These are phyloP conservation scores for Piromyces finnis DNA, from an alignment of 192 early-diverging fungal species.

Conservation along the genomic window DNA sequence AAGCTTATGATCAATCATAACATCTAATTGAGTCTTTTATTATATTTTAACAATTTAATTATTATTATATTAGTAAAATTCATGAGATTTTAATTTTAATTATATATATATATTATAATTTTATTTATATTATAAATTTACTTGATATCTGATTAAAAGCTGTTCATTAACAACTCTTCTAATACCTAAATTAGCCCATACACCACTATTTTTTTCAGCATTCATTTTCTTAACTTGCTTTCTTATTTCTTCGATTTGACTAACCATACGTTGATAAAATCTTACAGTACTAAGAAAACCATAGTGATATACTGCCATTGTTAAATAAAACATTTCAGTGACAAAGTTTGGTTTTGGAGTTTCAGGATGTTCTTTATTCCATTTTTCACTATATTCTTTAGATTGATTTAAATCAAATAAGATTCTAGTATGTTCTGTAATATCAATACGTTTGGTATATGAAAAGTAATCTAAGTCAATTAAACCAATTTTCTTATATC, in stretches of 20 bases:
- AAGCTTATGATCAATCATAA: constrained; percentile 40
- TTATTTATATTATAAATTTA: too few species aligned
- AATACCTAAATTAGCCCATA: constrained; percentile 7
- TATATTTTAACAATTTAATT: too few species aligned
- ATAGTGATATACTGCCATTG: constrained; percentile 58
- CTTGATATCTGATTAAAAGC: constrained; percentile 34
- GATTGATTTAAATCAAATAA: constrained; percentile 49
- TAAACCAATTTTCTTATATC: constrained; percentile 40
- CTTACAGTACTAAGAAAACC: constrained; percentile 56
- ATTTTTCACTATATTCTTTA: constrained; percentile 33
- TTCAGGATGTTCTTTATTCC: constrained; percentile 1
- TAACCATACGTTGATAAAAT: constrained; percentile 23
- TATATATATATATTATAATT: too few species aligned
- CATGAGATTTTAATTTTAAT: too few species aligned
- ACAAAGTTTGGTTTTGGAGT: constrained; percentile 52
- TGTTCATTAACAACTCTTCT: constrained; percentile 11
- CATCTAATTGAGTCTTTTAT: constrained; percentile 49
- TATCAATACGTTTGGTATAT: constrained; percentile 28
- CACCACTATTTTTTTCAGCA: constrained; percentile 25
- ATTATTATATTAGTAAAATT: too few species aligned
- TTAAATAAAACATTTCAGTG: constrained; percentile 72
- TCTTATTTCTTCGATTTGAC: constrained; percentile 42
- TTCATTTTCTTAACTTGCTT: constrained; percentile 46
- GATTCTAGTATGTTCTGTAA: constrained; percentile 59
- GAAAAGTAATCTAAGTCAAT: constrained; percentile 61